phyloP scores from a whole-genome alignment of 371 early-diverging fungal species.

The Mortierella sp. region DNA sequence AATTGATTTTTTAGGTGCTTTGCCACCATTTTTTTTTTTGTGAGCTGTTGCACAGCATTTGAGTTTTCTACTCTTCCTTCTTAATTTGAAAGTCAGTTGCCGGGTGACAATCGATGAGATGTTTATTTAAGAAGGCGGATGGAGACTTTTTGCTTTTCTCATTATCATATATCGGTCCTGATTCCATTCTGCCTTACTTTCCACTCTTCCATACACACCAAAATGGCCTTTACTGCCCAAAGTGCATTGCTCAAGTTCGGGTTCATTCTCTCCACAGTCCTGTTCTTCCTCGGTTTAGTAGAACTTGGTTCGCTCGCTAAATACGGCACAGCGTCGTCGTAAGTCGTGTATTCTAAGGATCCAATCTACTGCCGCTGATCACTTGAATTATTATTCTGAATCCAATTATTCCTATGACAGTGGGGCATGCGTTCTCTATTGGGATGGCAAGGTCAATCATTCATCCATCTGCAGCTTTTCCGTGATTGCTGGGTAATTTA shows the following conservation, averaged over 20 bases:
- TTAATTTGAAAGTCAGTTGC: too few relatives aligned
- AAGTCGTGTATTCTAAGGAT: not conserved
- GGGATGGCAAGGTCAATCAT: not conserved
- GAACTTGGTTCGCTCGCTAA: conserved; percentile 10
- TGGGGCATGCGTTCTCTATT: conserved; percentile 6
- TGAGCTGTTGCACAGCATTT: too few relatives aligned
- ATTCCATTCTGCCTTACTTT: too few relatives aligned
- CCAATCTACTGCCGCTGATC: not conserved
- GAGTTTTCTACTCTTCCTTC: too few relatives aligned
- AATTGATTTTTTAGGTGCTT: too few relatives aligned
- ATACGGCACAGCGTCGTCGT: not conserved
- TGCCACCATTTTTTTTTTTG: too few relatives aligned
- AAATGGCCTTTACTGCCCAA: conserved; percentile 29
- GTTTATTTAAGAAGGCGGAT: too few relatives aligned
- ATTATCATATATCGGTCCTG: too few relatives aligned
- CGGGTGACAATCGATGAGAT: too few relatives aligned
- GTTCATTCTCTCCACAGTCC: conserved; percentile 13
- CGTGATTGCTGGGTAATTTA: conserved; percentile 6
- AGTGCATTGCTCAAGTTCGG: conserved; percentile 29
- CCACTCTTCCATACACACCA: not conserved
- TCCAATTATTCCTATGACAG: not conserved
- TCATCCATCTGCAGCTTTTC: conserved; percentile 14
- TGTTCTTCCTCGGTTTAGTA: conserved; percentile 25
- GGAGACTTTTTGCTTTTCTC: too few relatives aligned
- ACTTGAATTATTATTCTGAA: not conserved